These are phyloP conservation scores for Neckera pumila DNA, from an alignment of 225 moss, liverwort and hornwort genomes.

Conservation along the genomic window DNA sequence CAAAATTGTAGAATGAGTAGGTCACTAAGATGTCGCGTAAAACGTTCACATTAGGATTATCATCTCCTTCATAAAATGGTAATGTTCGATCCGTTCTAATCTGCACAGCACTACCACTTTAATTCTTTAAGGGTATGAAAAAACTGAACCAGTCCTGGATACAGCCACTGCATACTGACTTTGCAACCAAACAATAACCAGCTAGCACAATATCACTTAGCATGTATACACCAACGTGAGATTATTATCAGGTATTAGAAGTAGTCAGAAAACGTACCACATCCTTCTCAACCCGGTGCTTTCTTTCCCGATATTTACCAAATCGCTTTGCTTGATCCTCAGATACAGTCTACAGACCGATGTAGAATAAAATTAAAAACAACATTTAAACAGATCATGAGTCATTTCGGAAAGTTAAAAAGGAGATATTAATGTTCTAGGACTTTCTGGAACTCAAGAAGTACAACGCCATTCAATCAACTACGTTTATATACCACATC, in stretches of 20 bases:
- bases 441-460: background rate
- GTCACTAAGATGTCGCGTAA: slow-evolving; percentile 91
- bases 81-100: slow-evolving; percentile 82
- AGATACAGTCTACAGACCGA: slow-evolving; percentile 55
- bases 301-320: slow-evolving; percentile 93
- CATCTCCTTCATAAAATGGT: slow-evolving; percentile 90
- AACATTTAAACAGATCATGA: background rate
- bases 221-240: background rate
- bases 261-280: slow-evolving; percentile 50
- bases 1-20: slow-evolving; percentile 97
- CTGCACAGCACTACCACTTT: slow-evolving; percentile 22
- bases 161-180: background rate
- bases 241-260: background rate
- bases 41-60: slow-evolving; percentile 65
- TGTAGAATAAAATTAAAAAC: background rate
- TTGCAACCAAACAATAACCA: background rate
- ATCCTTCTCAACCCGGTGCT: slow-evolving; percentile 96
- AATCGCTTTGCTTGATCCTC: slow-evolving; percentile 97
- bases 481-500: background rate
- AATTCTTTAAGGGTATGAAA: background rate
- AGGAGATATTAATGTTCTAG: background rate
- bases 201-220: background rate
- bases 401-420: background rate
- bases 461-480: background rate
- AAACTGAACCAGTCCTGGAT: background rate